Percentiles rank a stretch among this genome's conserved stretches.
Evolutionary conservation across 148 eudicot genomes (phyloP).

Genomic region (Diospyros lotus): DNA sequence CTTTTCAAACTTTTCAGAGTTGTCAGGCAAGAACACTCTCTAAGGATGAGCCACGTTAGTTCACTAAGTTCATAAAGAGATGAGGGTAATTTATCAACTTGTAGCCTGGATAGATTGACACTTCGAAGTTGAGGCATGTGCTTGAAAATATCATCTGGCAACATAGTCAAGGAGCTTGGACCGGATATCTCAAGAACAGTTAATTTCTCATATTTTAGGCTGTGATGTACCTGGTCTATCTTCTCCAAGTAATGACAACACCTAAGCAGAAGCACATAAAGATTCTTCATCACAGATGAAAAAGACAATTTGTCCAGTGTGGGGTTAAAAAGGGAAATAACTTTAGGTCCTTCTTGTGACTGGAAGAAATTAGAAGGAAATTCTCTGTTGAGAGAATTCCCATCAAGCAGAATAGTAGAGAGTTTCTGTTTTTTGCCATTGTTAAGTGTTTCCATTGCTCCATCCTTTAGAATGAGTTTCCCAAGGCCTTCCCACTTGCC

Average conservation of each 20-base stretch:
- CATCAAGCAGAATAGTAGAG: constrained; percentile 23
- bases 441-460: constrained; percentile 16
- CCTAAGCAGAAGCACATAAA: constrained; percentile 28
- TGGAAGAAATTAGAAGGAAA: not conserved
- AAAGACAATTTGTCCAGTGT: not conserved
- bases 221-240: not conserved
- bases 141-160: constrained; percentile 12
- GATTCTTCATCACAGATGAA: not conserved
- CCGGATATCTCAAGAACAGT: constrained; percentile 29
- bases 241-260: constrained; percentile 23
- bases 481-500: constrained; percentile 19
- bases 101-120: constrained; percentile 23
- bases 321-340: constrained; percentile 26
- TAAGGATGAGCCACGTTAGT: constrained; percentile 25
- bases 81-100: constrained; percentile 14
- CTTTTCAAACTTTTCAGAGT: constrained; percentile 10
- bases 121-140: constrained; percentile 19
- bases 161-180: constrained; percentile 8
- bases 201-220: not conserved
- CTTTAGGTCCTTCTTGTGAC: constrained; percentile 9
- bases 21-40: constrained; percentile 19
- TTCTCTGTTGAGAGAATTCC: constrained; percentile 14
- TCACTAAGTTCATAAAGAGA: constrained; percentile 20
- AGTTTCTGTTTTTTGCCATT: constrained; percentile 6
- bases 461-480: constrained; percentile 15